These are phyloP conservation scores for Gentiana dahurica DNA, from an alignment of 257 asterid species.

Conservation along the genomic window DNA sequence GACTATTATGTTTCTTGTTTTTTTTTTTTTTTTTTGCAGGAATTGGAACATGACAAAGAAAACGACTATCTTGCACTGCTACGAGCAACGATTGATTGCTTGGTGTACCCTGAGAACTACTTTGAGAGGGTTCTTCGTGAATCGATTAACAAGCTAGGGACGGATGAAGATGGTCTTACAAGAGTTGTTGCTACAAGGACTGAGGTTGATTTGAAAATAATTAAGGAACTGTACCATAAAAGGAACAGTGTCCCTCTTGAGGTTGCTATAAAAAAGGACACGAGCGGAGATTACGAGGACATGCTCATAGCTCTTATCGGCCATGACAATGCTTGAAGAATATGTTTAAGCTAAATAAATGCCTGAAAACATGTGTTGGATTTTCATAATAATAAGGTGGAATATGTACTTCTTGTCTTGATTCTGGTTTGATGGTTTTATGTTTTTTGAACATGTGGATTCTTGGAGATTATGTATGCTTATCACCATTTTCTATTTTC, in stretches of 20 bases:
- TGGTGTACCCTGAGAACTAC: conserved; percentile 65
- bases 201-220: conserved; percentile 58
- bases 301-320: conserved; percentile 75
- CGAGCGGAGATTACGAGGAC: conserved; percentile 75
- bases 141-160: conserved; percentile 54
- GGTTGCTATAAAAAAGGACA: conserved; percentile 65
- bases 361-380: too few species aligned
- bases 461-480: too few species aligned
- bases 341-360: too few species aligned
- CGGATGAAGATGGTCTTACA: conserved; percentile 68
- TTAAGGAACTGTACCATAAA: conserved; percentile 47
- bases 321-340: conserved; percentile 42
- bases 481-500: too few species aligned
- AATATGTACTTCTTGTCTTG: too few species aligned
- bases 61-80: conserved; percentile 57
- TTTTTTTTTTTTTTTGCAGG: conserved; percentile 32
- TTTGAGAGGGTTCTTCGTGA: conserved; percentile 61
- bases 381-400: too few species aligned
- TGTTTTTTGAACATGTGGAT: too few species aligned
- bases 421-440: too few species aligned
- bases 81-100: conserved; percentile 55
- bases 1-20: neutral
- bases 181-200: conserved; percentile 76
- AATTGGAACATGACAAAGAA: conserved; percentile 50
- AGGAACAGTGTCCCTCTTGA: conserved; percentile 71